Base-by-base conservation (phyloP, 257 asterid species). In the Solanum pinnatisectum region DNA sequence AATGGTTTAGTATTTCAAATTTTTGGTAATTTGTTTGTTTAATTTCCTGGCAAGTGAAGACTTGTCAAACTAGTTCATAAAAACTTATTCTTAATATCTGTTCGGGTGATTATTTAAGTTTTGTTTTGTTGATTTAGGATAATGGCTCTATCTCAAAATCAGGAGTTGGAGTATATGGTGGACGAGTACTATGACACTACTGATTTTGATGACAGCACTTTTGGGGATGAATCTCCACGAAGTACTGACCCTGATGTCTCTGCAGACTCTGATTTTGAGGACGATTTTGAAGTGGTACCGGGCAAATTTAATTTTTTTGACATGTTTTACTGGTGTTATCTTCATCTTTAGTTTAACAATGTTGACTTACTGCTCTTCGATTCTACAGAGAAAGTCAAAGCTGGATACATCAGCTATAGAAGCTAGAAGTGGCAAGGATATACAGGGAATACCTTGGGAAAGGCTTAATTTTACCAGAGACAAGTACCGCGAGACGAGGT, bases 401-500 rank as follows among this genome's bases (percentile, higher is more conserved):
- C 92, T 93, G 36, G 98, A 96, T 88, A 96, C 99, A 42, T 95
- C 98, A 20, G 98, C 98, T 82, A 42, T 90, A 68, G 99, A 96
- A 85, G 97, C 91, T 49, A 95, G 90, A 91, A 92, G 94, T 83
- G 99, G 99, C 32, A 97, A 97, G 92, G 99, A 97, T 91, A 95
- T 96, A 30, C 99, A 97, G 90, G 99, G 99, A 81, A 96, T 97
- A 85, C 98, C 98, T 3, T 97, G 98, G 99, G 98, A 94, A 89
- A 93, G 98, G 89, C 94, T 96, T 78, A 94, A 92, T 88, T 93
- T 93, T 68, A 93, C 98, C 12, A 92, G 98, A 87, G 96, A 93
- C 39, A 90, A 92, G 91, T 97, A 95, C 84, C 95, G 99, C 10
- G 93, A 94, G 86, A 89, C 94, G 32, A 91, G 99, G 67, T 90